A percentile compares a stretch with the other conserved stretches of the same genome.
Evolutionary conservation across 345 rosid species (phyloP).

Genomic region (Hibiscus syriacus): DNA sequence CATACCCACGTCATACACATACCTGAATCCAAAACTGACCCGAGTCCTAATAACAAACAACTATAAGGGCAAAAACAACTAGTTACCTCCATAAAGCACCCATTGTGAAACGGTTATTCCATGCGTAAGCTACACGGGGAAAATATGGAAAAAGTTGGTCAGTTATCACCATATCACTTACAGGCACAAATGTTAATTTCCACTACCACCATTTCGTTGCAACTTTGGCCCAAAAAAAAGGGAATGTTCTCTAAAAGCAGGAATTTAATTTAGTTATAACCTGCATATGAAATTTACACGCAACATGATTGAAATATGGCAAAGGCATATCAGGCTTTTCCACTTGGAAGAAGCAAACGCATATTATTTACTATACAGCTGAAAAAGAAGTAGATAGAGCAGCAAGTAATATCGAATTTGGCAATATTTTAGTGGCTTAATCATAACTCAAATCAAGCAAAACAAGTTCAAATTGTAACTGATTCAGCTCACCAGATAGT

Average conservation of each 20-base stretch:
- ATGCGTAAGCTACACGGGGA: conserved; percentile 59
- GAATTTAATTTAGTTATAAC: neutral
- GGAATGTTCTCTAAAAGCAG: neutral
- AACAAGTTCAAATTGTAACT: neutral
- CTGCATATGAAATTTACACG: neutral
- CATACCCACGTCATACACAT: neutral
- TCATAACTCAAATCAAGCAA: neutral
- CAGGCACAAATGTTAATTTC: neutral
- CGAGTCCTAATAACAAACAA: neutral
- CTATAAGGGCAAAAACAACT: neutral
- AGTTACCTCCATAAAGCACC: conserved; percentile 86
- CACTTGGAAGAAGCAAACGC: neutral
- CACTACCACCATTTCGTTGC: neutral
- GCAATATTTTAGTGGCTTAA: neutral
- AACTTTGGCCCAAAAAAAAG: neutral
- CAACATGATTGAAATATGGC: neutral
- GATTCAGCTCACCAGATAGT: conserved; percentile 60
- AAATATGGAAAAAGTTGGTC: neutral
- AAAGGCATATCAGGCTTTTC: neutral
- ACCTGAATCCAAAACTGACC: neutral
- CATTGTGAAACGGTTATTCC: conserved; percentile 72
- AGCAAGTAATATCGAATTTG: neutral
- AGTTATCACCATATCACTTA: neutral
- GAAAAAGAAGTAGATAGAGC: neutral
- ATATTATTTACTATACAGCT: neutral